A percentile compares a stretch with the other conserved stretches of the same genome.
Evolutionary conservation across 2,329 filamentous ascomycete genomes (phyloP).

Genomic region (Corniculantispora saksenae): DNA sequence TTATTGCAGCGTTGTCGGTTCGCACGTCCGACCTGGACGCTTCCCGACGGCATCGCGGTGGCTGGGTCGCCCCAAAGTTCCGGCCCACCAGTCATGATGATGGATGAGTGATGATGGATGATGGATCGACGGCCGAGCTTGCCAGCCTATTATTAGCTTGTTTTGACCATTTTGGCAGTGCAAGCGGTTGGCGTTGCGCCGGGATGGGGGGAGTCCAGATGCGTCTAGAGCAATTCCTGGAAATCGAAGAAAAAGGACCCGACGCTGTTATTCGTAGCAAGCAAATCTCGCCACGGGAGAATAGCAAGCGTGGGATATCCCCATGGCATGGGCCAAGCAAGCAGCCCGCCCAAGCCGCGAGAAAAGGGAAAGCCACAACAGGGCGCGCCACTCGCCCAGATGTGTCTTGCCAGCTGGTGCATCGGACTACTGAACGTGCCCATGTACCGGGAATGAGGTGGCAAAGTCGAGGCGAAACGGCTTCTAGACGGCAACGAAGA

Average conservation of each 20-base stretch:
- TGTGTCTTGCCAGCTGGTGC: neutral
- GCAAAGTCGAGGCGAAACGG: neutral
- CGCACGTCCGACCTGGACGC: neutral
- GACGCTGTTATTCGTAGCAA: neutral
- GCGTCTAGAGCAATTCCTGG: neutral
- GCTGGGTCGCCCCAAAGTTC: neutral
- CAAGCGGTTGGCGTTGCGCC: neutral
- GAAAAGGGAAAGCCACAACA: too few species aligned
- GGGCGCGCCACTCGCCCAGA: neutral
- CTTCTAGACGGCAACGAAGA: neutral
- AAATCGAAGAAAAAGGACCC: neutral
- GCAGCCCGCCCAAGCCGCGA: too few species aligned
- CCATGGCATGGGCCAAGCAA: too few species aligned
- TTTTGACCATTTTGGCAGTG: too few species aligned
- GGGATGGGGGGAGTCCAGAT: neutral
- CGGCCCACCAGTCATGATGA: constrained; percentile 2
- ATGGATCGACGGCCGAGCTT: neutral
- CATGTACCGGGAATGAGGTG: neutral
- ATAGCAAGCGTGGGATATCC: neutral
- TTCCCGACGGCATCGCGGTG: constrained; percentile 4
- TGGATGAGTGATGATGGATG: neutral
- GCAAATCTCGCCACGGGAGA: neutral
- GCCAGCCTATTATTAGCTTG: too few species aligned
- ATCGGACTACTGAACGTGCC: too few species aligned
- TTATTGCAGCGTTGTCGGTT: neutral